Evolutionary conservation across 2,329 filamentous ascomycete species (phyloP), one percentile per base, ranked within the genome.

Genomic region (Aspergillus japonicus): DNA sequence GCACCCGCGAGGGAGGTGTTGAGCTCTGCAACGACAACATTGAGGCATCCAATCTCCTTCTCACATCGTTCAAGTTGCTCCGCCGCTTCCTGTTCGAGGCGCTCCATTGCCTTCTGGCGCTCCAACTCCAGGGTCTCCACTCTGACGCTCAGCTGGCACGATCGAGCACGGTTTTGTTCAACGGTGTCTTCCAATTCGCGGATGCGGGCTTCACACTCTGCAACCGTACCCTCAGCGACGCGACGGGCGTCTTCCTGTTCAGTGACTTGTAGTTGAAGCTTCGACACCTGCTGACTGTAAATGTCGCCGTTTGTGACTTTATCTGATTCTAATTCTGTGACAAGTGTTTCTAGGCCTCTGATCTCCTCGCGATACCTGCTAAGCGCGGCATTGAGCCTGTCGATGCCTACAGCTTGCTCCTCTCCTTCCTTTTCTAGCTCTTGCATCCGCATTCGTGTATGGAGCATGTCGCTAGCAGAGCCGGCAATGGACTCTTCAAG

Each of bases 381-480:
- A 10, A 82, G 70, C 11, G 79, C 77, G 31, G 68, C 66, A 23
- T 75, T 77, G 26, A 82, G 70, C 60, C 75, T 73, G 47, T 71
- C 68, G 61, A 81, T 78, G 54, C 79, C 75, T 31, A 75, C 63
- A 16, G 71, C 72, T 54, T 80, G 75, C 50, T 79, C 75, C 7
- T 74, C 63, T 24, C 73, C 68, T 62, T 80, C 74, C 39, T 66
- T 69, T 59, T 80, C 79, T 31, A 80, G 68, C 10, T 73, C 71
- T 60, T 78, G 77, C 63, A 77, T 73, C 50, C 73, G 70, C 69
- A 79, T 78, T 48, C 78, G 69, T n/a, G 74, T 72, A 49, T 78
- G 74, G 5, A 80, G 69, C 71, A 81, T 77, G 56, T 81, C 78
- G 23, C 76, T 71, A 5, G 77, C 74, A n/a, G 78, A 76, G n/a